Conservation (phyloP, 257 asterid genomes). For the Verbena officinalis region DNA sequence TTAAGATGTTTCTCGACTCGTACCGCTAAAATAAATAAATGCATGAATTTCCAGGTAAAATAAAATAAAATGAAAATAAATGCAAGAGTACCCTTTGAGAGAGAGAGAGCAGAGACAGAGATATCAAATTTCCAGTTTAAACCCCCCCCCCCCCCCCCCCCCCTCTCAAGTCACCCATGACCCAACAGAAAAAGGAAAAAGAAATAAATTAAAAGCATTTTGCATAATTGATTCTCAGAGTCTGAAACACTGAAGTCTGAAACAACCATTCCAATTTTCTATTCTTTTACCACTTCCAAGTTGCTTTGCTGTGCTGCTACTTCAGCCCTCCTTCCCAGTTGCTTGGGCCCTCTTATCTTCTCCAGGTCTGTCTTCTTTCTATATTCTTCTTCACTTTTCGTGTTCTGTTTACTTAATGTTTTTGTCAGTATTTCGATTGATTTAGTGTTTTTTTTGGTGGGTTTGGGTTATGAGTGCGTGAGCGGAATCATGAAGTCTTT, state of each 20-base stretch:
- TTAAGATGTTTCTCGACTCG: no score
- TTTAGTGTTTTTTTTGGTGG: constrained; percentile 5
- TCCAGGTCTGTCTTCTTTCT: constrained; percentile 26
- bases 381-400: not conserved
- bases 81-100: no score
- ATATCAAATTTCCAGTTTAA: no score
- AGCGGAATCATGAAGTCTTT: constrained; percentile 7
- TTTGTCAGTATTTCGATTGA: constrained; percentile 7
- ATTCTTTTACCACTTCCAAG: constrained; percentile 7
- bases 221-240: constrained; percentile 20
- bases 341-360: not conserved
- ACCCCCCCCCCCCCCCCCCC: no score
- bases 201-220: not conserved
- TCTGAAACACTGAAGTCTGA: no score
- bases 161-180: no score
- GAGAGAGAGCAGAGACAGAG: no score
- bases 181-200: no score
- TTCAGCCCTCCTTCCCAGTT: constrained; percentile 11
- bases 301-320: constrained; percentile 11
- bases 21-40: no score
- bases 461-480: constrained; percentile 6
- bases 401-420: constrained; percentile 3
- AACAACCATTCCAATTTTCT: not conserved
- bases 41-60: no score
- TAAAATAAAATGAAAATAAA: no score